Evolutionary conservation across 495 filamentous ascomycete species (phyloP).

Genomic region (Aspergillus asperescens): DNA sequence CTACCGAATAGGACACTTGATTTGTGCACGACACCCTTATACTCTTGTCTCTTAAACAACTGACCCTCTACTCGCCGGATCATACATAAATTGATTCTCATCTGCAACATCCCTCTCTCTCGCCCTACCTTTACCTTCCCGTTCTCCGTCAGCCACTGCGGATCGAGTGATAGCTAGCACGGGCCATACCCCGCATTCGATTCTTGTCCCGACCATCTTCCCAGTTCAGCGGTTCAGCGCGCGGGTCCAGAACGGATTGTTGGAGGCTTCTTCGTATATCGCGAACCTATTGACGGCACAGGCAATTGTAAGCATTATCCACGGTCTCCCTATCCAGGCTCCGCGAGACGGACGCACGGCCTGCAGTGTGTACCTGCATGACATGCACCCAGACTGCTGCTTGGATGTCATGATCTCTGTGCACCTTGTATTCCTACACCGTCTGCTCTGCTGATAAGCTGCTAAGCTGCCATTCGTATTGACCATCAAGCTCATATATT

Average conservation of each 20-base stretch:
- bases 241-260: not conserved
- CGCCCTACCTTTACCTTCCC: not conserved
- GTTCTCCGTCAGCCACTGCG: constrained; percentile 1
- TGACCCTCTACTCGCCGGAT: not conserved
- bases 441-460: not conserved
- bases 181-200: constrained; percentile 23
- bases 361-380: constrained; percentile 13
- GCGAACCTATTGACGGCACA: not conserved
- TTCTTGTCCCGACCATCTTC: constrained; percentile 1
- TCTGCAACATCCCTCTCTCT: not conserved
- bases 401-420: not conserved
- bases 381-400: not conserved
- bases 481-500: not conserved
- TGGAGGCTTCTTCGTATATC: not conserved
- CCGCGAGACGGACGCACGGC: constrained; percentile 1
- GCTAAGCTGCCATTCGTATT: not conserved
- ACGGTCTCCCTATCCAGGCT: not conserved
- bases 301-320: constrained; percentile 16
- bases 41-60: not conserved
- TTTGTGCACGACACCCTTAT: not conserved
- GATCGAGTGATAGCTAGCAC: constrained; percentile 10
- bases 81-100: not conserved
- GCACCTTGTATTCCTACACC: not conserved
- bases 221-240: constrained; percentile 3
- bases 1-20: not conserved